A percentile compares a stretch with the other conserved stretches of the same genome.
These are phyloP conservation scores for Cercospora sp. DNA, from an alignment of 2,329 filamentous ascomycete genomes.

Conservation along the genomic window DNA sequence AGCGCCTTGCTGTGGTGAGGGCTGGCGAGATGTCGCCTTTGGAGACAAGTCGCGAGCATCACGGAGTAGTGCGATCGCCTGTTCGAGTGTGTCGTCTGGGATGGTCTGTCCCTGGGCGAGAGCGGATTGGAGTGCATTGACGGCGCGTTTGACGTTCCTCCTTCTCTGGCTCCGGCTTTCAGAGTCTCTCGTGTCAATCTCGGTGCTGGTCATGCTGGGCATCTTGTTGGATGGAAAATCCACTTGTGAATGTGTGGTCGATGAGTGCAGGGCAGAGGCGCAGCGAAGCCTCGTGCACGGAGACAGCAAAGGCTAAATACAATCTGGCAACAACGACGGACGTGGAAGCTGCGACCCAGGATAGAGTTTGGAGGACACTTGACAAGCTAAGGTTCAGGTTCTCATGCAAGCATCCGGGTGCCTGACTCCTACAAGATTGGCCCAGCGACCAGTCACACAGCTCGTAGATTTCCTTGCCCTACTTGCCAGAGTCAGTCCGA, in stretches of 20 bases:
- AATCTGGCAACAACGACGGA: neutral
- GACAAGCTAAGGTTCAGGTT: constrained; percentile 11
- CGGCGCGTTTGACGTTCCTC: constrained; percentile 9
- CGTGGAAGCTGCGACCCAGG: neutral
- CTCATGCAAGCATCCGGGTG: neutral
- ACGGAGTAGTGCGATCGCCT: constrained; percentile 9
- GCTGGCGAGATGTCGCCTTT: constrained; percentile 6
- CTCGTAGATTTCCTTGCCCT: neutral
- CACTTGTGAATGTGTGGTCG: neutral
- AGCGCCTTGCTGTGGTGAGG: neutral
- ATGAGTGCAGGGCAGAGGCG: neutral
- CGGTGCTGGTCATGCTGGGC: constrained; percentile 9
- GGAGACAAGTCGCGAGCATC: constrained; percentile 7
- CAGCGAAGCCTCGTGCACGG: neutral
- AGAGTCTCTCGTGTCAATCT: constrained; percentile 1
- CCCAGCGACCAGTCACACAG: neutral
- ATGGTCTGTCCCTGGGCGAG: constrained; percentile 8
- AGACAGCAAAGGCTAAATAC: neutral
- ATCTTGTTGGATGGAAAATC: neutral
- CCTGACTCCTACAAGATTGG: neutral
- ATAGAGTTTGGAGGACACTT: constrained; percentile 6
- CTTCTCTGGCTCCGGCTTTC: constrained; percentile 4
- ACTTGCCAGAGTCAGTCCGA: neutral
- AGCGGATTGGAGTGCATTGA: constrained; percentile 6
- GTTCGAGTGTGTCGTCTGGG: constrained; percentile 13